A percentile compares a stretch with the other conserved stretches of the same genome.
Conservation (phyloP, 768 basidiomycete species). For the Russula emetica region DNA sequence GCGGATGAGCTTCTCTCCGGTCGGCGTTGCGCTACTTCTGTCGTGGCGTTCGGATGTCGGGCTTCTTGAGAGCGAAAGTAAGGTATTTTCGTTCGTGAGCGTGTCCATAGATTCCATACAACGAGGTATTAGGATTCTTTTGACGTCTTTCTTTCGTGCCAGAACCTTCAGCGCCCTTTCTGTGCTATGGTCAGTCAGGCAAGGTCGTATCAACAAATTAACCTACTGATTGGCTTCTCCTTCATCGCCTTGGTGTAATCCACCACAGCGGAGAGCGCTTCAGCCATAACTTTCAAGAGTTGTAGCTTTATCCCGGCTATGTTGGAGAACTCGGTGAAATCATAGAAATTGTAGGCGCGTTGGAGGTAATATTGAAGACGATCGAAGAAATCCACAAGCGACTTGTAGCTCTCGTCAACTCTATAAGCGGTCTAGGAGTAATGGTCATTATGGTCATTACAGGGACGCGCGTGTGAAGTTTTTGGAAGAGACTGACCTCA, state of each 20-base stretch:
- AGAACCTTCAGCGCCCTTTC: not conserved
- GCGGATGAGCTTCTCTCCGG: too few relatives aligned
- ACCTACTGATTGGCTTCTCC: too few relatives aligned
- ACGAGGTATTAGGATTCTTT: too few relatives aligned
- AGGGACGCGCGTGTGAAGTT: not conserved
- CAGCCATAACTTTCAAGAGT: not conserved
- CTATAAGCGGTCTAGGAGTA: not conserved
- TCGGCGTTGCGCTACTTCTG: too few relatives aligned
- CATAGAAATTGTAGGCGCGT: not conserved
- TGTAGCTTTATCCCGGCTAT: not conserved
- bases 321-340: not conserved
- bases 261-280: not conserved
- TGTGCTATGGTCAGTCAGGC: not conserved
- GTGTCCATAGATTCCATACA: too few relatives aligned
- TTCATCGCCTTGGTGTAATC: constrained; percentile 1
- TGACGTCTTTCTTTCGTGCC: not conserved
- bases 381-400: too few relatives aligned
- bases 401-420: not conserved
- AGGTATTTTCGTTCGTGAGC: too few relatives aligned
- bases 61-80: too few relatives aligned
- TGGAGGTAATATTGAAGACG: not conserved
- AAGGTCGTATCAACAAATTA: not conserved
- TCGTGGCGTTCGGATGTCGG: too few relatives aligned
- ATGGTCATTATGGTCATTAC: too few relatives aligned
- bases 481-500: not conserved